Evolutionary conservation across 2,329 filamentous ascomycete species (phyloP), one percentile per base, ranked within the genome.

Genomic region (Leptosphaerulina australis): DNA sequence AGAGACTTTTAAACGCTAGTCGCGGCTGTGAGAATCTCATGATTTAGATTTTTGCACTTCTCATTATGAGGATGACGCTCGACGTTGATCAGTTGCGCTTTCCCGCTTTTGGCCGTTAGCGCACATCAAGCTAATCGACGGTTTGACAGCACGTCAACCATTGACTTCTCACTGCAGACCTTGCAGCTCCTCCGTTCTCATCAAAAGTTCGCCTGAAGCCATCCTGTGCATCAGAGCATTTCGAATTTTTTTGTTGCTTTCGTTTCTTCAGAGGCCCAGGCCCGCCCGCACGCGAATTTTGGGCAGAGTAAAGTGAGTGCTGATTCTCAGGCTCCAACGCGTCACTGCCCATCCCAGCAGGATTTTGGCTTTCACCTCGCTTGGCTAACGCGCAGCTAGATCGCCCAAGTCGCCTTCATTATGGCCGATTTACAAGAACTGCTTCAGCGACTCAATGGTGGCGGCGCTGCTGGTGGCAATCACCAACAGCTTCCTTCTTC

Each of bases 371-470:
- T 51, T 40, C 47, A 44, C 45, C 50, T 45, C 45, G 37, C 28
- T 31, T 38, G 35, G 31, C 55, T 64, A 34, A 66, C 43, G 49
- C 46, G 22, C 33, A 47, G 26, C 30, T 12, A 64, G 63, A 62
- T 66, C 56, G 48, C 57, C 58, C 55, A 45, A 41, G 30, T 44
- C 43, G 53, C 53, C 37, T 53, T 62, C 58, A 63, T 44, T 44
- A 76, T 77, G 74, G 68, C 74, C 46, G 75, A 77, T 60, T 58
- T 77, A 53, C 72, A 75, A 51, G 75, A 77, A 64, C 67, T 77
- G 33, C 73, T 77, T 60, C 70, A 71, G 41, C 71, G 74, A 39
- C 67, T 77, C 43, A 75, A 75, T 61, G 68, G 68, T 33, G 63
- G 68, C 28, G 58, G 60, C 28, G 53, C 50, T 55, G 59, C 60